Evolutionary conservation across 75 land plant genomes (phyloP), one percentile per base, ranked within the genome.

Genomic region (Pinus tabuliformis): DNA sequence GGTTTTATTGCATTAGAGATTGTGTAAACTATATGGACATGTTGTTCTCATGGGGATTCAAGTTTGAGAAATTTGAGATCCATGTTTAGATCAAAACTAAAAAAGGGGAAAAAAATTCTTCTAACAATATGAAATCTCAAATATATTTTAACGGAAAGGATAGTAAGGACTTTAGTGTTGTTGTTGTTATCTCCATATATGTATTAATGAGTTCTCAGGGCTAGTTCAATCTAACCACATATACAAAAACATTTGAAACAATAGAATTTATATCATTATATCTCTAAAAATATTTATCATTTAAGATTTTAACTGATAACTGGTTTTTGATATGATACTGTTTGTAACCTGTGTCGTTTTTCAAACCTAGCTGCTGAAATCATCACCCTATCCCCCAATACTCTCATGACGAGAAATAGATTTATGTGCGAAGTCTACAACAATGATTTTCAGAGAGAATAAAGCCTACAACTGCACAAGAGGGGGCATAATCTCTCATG

Each of bases 361-460:
- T 76, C 88, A 93, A 93, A 89, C 85, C 94, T 93, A 66, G 93
- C 91, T 75, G 96, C 96, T 18, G 96, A 93, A 78, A 91, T 93
- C 81, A 93, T 93, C 54, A 93, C 96, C 54, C 89, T 93, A 56
- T 93, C 96, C 17, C 96, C 96, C 26, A 91, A 85, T 77, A 87
- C 93, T 24, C 86, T 93, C 68, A 87, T 93, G 88, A 91, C 96
- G 36, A 93, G 94, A 59, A 93, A 93, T 85, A 78, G 95, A 63
- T 93, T 93, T 75, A 86, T 93, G 39, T 93, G 95, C 65, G 95
- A 93, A 64, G 90, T 93, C 6, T 93, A 93, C 84, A 87, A 82
- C 83, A 90, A 90, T 66, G 92, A 90, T 36, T 90, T 90, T 64
- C 0, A 26, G 26, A 80, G 95, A 54, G 95, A 93, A 72, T 93